Evolutionary conservation across 2,329 filamentous ascomycete species (phyloP).

Genomic region (Colletotrichum nymphaeae): DNA sequence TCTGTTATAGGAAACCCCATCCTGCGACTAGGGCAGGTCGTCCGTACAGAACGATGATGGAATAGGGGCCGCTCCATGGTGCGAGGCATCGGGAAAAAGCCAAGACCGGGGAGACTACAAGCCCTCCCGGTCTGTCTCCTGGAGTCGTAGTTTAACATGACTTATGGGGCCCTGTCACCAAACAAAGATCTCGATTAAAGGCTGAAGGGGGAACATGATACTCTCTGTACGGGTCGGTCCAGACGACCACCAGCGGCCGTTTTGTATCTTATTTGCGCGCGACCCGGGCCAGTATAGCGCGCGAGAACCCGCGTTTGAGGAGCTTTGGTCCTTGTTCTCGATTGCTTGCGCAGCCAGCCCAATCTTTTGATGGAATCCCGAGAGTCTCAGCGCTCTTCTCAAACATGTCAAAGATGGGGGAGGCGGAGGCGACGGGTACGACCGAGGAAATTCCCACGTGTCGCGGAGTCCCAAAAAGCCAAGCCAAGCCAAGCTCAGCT

Average conservation of each 20-base stretch:
- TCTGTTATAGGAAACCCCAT: background rate
- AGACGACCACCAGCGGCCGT: background rate
- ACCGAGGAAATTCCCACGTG: background rate
- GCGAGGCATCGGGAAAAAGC: background rate
- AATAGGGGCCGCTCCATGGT: background rate
- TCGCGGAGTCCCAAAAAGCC: background rate
- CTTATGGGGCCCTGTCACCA: background rate
- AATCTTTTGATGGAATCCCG: background rate
- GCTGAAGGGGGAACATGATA: background rate
- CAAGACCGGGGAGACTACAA: constrained; percentile 19
- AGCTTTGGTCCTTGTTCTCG: background rate
- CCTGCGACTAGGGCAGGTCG: background rate
- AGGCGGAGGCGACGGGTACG: background rate
- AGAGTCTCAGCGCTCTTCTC: background rate
- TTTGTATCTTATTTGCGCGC: background rate
- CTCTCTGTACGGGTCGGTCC: background rate
- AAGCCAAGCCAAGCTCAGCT: background rate
- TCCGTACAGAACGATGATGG: background rate
- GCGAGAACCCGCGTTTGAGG: background rate
- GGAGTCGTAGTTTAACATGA: background rate
- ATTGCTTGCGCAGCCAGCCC: background rate
- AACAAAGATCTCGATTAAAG: background rate
- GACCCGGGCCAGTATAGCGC: background rate
- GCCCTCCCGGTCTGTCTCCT: background rate
- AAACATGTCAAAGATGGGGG: background rate